phyloP scores from a whole-genome alignment of 352 stramenopile species.

The Phytopythium aichiense region DNA sequence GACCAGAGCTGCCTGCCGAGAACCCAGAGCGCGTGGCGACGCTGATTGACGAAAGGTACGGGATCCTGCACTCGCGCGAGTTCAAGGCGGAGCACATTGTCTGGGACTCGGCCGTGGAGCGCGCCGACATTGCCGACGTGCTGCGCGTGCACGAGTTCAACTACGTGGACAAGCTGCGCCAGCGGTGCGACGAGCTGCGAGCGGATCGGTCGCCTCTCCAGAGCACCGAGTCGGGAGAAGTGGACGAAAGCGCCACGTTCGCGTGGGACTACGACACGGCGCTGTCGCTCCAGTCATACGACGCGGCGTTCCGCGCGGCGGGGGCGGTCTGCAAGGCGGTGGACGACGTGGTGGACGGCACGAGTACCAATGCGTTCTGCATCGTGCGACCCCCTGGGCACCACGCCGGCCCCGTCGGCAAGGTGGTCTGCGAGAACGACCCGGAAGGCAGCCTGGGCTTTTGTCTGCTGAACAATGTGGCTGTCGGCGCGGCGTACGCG shows the following conservation, averaged over 20 bases:
- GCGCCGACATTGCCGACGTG: constrained; percentile 82
- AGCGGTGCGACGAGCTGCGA: constrained; percentile 35
- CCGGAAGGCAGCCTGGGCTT: constrained; percentile 90
- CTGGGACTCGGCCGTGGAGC: constrained; percentile 64
- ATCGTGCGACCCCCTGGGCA: constrained; percentile 95
- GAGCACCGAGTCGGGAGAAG: background rate
- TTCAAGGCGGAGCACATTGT: constrained; percentile 55
- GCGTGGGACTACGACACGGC: constrained; percentile 75
- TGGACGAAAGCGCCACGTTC: constrained; percentile 26
- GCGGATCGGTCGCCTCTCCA: background rate
- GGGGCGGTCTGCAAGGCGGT: constrained; percentile 83
- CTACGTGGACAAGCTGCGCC: constrained; percentile 78
- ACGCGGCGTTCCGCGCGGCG: constrained; percentile 73
- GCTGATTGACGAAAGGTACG: constrained; percentile 69
- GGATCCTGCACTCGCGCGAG: constrained; percentile 64
- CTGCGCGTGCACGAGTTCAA: constrained; percentile 88
- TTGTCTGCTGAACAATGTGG: constrained; percentile 98
- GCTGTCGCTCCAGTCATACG: constrained; percentile 71
- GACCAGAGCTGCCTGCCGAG: constrained; percentile 81
- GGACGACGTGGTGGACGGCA: constrained; percentile 81
- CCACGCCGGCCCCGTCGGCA: constrained; percentile 93
- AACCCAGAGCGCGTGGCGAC: constrained; percentile 87
- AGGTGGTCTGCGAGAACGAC: constrained; percentile 93
- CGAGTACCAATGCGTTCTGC: constrained; percentile 95
- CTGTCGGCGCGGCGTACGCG: constrained; percentile 95